phyloP scores from a whole-genome alignment of 257 asterid genomes.

The Nicotiana tomentosiformis region DNA sequence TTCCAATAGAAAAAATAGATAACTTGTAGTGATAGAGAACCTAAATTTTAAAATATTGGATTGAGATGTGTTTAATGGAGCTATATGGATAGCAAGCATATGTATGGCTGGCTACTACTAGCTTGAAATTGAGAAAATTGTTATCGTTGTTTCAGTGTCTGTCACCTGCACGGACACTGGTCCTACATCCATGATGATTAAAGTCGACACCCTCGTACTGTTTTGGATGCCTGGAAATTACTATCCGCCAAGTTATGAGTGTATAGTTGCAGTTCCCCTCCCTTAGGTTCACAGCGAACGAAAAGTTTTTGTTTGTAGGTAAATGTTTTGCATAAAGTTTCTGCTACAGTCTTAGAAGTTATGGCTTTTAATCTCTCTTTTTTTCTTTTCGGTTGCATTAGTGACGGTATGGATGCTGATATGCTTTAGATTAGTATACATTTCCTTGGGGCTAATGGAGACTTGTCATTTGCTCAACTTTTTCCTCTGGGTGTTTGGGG shows the following conservation, averaged over 20 bases:
- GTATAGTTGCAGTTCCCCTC: not conserved
- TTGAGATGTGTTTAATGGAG: not conserved
- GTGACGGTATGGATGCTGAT: not conserved
- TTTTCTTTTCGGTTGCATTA: not conserved
- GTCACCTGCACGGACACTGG: not conserved
- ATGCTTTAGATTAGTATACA: not conserved
- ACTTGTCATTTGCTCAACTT: not conserved
- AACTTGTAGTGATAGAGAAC: not conserved
- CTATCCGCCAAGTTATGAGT: not conserved
- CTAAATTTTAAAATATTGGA: not conserved
- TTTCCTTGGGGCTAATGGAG: not conserved
- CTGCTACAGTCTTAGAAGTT: not conserved
- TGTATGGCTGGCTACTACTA: not conserved
- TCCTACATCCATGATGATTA: not conserved
- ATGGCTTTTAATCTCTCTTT: not conserved
- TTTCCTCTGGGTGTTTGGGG: not conserved
- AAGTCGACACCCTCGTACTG: not conserved
- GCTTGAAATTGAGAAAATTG: conserved; percentile 1
- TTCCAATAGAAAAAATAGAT: not conserved
- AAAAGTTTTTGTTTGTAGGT: not conserved
- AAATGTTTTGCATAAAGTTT: not conserved
- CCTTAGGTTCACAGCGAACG: not conserved
- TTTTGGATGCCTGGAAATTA: not conserved
- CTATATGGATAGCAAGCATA: not conserved
- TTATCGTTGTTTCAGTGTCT: not conserved